Evolutionary conservation across 768 basidiomycete species (phyloP), one percentile per base, ranked within the genome.

Genomic region (Rickenella mellea): DNA sequence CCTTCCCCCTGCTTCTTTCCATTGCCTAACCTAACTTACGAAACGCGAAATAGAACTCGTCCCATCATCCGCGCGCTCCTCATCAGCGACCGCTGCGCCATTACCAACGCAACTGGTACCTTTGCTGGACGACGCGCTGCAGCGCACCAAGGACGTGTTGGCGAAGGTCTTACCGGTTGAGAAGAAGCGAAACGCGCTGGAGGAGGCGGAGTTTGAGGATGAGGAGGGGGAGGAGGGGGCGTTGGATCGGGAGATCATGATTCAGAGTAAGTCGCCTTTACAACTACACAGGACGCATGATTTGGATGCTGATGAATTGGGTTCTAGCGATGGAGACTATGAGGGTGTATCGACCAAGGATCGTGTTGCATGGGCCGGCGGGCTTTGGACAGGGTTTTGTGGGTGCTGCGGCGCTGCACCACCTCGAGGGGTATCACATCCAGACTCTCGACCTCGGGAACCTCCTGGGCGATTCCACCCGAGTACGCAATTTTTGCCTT

Each of bases 171-270:
- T 99, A 27, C 96, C 96, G 1, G 60, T 80, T 17, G 74, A 78
- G 54, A 93, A 92, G 67, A 79, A 78, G 52, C 71, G 81, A 17
- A 85, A 74, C 33, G 87, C 91, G 0, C 64, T 98, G 12, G 94
- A 98, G 56, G 96, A 99, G 58, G 96, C 96, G 1, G 87, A 91
- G 60, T 99, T 71, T 64, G 92, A 97, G 53, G 89, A 92, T 42
- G 67, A 64, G 12, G 72, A 66, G 21, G 77, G 71, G 15, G 78
- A 83, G 40, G 82, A 82, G n/a, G 80, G 81, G n/a, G 86, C 83
- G 0, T 71, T 97, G 31, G 86, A 89, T 53, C 74, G 86, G 51
- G 92, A 97, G 57, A 74, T 91, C 72, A 70, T 86, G 64, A 69
- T 90, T 61, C 87, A 93, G 64, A 76, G 90, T 92, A 50, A 47